These are phyloP conservation scores for Russula olivacea DNA, from an alignment of 768 basidiomycete genomes.

Conservation along the genomic window DNA sequence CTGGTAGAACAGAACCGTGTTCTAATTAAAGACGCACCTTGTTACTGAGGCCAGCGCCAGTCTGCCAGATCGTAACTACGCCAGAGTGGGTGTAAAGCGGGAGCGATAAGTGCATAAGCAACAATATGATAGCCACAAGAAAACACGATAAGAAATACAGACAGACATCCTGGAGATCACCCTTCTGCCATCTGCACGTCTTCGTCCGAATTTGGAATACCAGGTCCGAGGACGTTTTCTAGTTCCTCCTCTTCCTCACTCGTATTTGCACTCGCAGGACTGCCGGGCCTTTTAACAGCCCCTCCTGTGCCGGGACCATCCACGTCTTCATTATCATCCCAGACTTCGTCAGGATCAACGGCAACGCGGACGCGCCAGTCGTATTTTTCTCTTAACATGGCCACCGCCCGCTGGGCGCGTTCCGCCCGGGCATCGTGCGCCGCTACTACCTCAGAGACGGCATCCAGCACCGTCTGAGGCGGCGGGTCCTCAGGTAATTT, in stretches of 20 bases:
- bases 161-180: not conserved
- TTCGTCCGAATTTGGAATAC: constrained; percentile 22
- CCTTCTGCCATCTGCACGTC: constrained; percentile 21
- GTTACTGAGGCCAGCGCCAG: constrained; percentile 33
- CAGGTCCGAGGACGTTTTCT: constrained; percentile 24
- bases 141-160: not conserved
- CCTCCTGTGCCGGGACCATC: constrained; percentile 40
- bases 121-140: not conserved
- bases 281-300: constrained; percentile 70
- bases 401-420: constrained; percentile 71
- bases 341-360: constrained; percentile 69
- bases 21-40: constrained; percentile 46
- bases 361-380: constrained; percentile 80
- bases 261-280: constrained; percentile 17
- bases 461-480: constrained; percentile 28
- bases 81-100: not conserved
- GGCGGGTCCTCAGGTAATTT: constrained; percentile 41
- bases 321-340: constrained; percentile 61
- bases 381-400: constrained; percentile 70
- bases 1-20: constrained; percentile 33
- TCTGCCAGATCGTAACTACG: not conserved
- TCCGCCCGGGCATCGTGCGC: constrained; percentile 75
- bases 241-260: constrained; percentile 26
- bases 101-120: not conserved
- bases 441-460: constrained; percentile 41